Evolutionary conservation across 129 eudicot genomes (phyloP), one percentile per base, ranked within the genome.

Genomic region (Calendula officinalis): DNA sequence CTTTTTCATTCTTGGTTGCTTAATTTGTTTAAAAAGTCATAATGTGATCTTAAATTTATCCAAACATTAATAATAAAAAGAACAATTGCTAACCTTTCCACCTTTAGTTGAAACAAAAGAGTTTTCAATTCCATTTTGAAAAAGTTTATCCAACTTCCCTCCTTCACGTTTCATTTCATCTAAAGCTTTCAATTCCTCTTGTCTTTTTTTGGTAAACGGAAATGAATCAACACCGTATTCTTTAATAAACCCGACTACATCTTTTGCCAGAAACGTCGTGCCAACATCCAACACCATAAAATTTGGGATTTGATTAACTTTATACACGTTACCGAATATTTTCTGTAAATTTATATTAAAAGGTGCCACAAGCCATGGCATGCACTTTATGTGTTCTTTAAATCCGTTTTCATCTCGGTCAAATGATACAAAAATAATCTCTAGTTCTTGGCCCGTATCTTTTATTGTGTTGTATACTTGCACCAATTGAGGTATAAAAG

Each of bases 331-430:
- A 62, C 77, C 71, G 35, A 81, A 49, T 27, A 30, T 42, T 57
- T 62, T 72, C 41, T 81, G 75, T 42, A 73, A 40, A 22, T 40
- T 58, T 27, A 68, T 43, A 49, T 77, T 47, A 9, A 77, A 81
- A 0, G 86, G 86, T 64, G 77, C 74, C 56, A 76, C 74, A 63
- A 77, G 82, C 86, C 86, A 81, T 30, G 86, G 86, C 86, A 81
- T 81, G 68, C 47, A 53, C 66, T 68, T 72, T 13, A 58, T 51
- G 71, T 81, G 86, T 35, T 73, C 80, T 53, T 64, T 64, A 42
- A 62, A 81, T 43, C 73, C 71, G 17, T 63, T 59, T 67, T 81
- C 82, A 46, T 81, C 86, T 37, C 71, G 79, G 59, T 81, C 86
- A 73, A 58, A 68, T 10, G 86, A 81, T 33, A 77, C 72, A 38